Evolutionary conservation across 257 asterid genomes (phyloP).

Genomic region (Rehmannia glutinosa): DNA sequence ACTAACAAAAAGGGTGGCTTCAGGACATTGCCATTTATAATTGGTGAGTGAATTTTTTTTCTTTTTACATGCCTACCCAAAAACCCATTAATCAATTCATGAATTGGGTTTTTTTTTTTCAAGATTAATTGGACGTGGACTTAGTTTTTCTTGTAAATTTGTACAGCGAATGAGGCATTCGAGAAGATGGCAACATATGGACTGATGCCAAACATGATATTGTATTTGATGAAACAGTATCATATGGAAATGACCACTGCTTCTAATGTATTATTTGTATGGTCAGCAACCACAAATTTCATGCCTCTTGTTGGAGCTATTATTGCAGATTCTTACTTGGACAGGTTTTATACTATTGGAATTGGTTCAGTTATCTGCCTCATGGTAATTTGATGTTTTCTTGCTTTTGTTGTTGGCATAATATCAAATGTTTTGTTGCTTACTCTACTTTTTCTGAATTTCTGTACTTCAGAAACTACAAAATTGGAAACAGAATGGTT

Average conservation of each 20-base stretch:
- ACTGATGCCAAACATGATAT: constrained; percentile 50
- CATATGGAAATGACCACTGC: constrained; percentile 39
- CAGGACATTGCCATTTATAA: constrained; percentile 38
- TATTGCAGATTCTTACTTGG: constrained; percentile 60
- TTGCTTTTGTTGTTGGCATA: too few relatives aligned
- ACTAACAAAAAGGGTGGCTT: constrained; percentile 38
- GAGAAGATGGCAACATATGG: constrained; percentile 68
- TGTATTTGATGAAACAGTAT: constrained; percentile 53
- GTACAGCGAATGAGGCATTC: constrained; percentile 55
- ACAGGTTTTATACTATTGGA: constrained; percentile 56
- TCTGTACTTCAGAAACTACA: too few relatives aligned
- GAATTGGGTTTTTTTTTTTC: background rate
- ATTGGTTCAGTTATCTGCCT: too few relatives aligned
- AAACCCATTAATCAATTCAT: background rate
- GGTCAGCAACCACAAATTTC: constrained; percentile 68
- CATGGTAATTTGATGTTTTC: too few relatives aligned
- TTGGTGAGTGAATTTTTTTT: constrained; percentile 21
- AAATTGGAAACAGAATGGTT: too few relatives aligned
- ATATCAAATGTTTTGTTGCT: too few relatives aligned
- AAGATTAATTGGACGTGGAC: background rate
- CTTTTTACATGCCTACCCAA: too few relatives aligned
- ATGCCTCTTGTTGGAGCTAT: constrained; percentile 63
- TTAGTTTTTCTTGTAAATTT: too few relatives aligned
- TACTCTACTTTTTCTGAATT: too few relatives aligned
- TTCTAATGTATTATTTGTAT: constrained; percentile 36